Percentiles rank a stretch among this genome's conserved stretches.
phyloP scores from a whole-genome alignment of 345 rosid genomes.

The Mallotus nudiflorus region DNA sequence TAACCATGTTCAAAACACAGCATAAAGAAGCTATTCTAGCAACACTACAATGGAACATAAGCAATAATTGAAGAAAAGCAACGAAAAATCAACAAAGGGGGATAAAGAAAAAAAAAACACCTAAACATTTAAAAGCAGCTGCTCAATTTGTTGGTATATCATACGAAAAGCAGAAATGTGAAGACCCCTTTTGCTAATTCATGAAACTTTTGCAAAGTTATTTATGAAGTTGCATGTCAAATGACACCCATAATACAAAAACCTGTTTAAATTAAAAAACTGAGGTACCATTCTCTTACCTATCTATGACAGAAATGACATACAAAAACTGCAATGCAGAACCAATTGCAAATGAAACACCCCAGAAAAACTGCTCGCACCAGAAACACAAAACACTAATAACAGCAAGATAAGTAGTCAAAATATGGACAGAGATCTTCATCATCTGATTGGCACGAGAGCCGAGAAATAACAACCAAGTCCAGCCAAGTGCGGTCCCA shows the following conservation, averaged over 20 bases:
- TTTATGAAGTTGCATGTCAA: conserved; percentile 3
- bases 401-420: conserved; percentile 89
- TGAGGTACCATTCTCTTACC: conserved; percentile 40
- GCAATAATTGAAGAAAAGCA: not conserved
- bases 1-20: not conserved
- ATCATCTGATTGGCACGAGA: conserved; percentile 78
- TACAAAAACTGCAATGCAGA: conserved; percentile 92
- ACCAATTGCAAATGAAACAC: conserved; percentile 73
- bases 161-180: not conserved
- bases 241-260: not conserved
- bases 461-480: conserved; percentile 77
- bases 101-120: not conserved
- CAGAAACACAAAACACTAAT: conserved; percentile 91
- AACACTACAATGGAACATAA: not conserved
- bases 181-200: not conserved
- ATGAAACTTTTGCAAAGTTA: not conserved
- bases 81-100: not conserved
- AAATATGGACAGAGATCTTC: conserved; percentile 85
- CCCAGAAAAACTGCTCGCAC: conserved; percentile 68
- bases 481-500: conserved; percentile 69
- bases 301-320: conserved; percentile 91
- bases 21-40: not conserved
- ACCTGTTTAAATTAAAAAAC: not conserved
- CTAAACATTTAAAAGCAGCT: not conserved
- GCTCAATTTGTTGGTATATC: not conserved